A percentile compares a stretch with the other conserved stretches of the same genome.
These are phyloP conservation scores for Penstemon eatonii DNA, from an alignment of 257 asterid genomes.

Conservation along the genomic window DNA sequence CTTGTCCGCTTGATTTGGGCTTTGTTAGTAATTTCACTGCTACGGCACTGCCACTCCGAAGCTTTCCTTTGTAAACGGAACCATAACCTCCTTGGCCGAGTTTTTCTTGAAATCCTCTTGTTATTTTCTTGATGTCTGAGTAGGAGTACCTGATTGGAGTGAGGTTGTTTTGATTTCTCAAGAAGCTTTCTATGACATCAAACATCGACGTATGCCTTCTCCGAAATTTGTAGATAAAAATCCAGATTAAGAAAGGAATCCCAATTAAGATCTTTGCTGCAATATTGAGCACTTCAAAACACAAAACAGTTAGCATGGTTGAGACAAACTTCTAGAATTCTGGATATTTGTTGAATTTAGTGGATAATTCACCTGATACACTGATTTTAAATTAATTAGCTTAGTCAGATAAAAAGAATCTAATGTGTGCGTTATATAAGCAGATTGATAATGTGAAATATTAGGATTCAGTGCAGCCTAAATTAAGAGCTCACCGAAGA, in stretches of 20 bases:
- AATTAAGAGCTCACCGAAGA: too few relatives aligned
- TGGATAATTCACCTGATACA: too few relatives aligned
- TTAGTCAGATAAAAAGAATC: too few relatives aligned
- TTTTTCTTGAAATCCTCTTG: slow-evolving; percentile 31
- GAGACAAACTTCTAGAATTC: too few relatives aligned
- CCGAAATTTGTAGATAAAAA: slow-evolving; percentile 28
- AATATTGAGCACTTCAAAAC: not conserved
- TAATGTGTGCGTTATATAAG: too few relatives aligned
- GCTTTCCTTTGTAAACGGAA: slow-evolving; percentile 38
- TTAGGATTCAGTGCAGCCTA: too few relatives aligned
- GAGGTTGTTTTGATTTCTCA: slow-evolving; percentile 30
- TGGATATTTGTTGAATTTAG: too few relatives aligned
- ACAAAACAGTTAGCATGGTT: too few relatives aligned
- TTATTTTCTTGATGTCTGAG: slow-evolving; percentile 32
- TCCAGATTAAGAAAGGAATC: slow-evolving; percentile 15
- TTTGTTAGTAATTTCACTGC: slow-evolving; percentile 37
- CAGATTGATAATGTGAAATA: too few relatives aligned
- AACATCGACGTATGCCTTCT: slow-evolving; percentile 31
- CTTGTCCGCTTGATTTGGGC: slow-evolving; percentile 29
- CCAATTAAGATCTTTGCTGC: slow-evolving; percentile 25
- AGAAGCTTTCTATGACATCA: slow-evolving; percentile 28
- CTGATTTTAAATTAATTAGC: too few relatives aligned
- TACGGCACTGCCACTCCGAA: slow-evolving; percentile 31
- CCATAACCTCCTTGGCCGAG: slow-evolving; percentile 41
- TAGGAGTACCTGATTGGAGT: slow-evolving; percentile 38